phyloP scores from a whole-genome alignment of 2,329 filamentous ascomycete genomes.

The Fonsecaea erecta region DNA sequence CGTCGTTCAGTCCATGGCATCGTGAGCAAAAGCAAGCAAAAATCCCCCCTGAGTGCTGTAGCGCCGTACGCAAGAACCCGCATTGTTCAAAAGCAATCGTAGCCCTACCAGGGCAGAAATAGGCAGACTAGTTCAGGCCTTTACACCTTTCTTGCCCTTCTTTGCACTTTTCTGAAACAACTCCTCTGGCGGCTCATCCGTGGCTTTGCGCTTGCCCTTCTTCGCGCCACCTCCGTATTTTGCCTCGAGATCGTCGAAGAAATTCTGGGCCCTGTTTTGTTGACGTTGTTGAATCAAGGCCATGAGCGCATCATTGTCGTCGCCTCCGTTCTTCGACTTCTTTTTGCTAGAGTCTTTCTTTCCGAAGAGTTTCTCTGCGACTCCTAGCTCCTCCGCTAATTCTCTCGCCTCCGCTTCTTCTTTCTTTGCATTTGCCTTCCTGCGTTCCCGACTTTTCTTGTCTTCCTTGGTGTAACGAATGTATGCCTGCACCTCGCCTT shows the following conservation, averaged over 20 bases:
- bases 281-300: slow-evolving; percentile 55
- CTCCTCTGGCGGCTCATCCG: slow-evolving; percentile 67
- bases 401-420: slow-evolving; percentile 76
- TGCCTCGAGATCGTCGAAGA: slow-evolving; percentile 74
- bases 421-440: slow-evolving; percentile 65
- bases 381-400: slow-evolving; percentile 73
- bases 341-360: slow-evolving; percentile 54
- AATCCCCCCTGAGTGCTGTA: not conserved
- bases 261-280: slow-evolving; percentile 59
- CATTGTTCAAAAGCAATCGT: slow-evolving; percentile 4
- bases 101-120: not conserved
- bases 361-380: slow-evolving; percentile 71
- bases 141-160: slow-evolving; percentile 35
- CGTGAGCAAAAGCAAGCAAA: slow-evolving; percentile 1
- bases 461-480: slow-evolving; percentile 73
- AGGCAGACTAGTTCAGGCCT: slow-evolving; percentile 7
- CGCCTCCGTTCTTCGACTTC: slow-evolving; percentile 50
- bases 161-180: slow-evolving; percentile 57
- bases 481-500: slow-evolving; percentile 69
- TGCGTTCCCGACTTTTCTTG: slow-evolving; percentile 64
- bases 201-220: slow-evolving; percentile 53
- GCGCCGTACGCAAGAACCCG: slow-evolving; percentile 18
- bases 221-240: slow-evolving; percentile 63
- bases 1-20: not conserved
- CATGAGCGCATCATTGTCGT: slow-evolving; percentile 59